Evolutionary conservation across 495 filamentous ascomycete species (phyloP).

Genomic region (Penicillium subrubescens): DNA sequence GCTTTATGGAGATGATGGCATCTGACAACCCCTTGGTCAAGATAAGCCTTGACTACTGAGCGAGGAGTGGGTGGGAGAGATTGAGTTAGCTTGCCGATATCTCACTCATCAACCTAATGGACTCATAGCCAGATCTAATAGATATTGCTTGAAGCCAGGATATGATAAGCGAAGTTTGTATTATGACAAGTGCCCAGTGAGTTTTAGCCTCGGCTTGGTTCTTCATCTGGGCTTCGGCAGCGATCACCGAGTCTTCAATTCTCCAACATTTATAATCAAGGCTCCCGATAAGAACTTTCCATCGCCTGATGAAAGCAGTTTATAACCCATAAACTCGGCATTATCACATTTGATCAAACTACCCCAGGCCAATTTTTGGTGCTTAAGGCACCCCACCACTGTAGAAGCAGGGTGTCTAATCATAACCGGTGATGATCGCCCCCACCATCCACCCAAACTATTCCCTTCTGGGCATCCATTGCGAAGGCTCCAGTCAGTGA

Average conservation of each 20-base stretch:
- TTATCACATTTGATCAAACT: neutral
- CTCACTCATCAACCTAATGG: neutral
- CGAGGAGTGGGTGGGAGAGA: neutral
- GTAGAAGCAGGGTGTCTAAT: neutral
- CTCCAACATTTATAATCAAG: neutral
- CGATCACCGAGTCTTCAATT: neutral
- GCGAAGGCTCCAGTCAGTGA: neutral
- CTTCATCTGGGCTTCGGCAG: neutral
- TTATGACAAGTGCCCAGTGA: too few species aligned
- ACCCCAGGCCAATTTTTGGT: neutral
- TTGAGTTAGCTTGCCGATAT: neutral
- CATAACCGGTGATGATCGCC: neutral
- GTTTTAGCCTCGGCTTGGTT: neutral
- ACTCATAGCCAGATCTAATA: too few species aligned
- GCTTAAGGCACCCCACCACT: neutral
- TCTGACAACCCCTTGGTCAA: neutral
- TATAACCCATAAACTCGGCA: neutral
- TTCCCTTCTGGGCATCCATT: slow-evolving; percentile 1
- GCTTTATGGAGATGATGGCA: neutral
- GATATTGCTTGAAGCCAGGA: neutral
- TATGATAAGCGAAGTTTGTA: neutral
- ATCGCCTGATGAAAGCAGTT: neutral
- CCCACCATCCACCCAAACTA: neutral
- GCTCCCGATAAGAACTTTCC: neutral
- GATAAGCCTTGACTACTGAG: neutral